Percentiles rank a stretch among this genome's conserved stretches.
These are phyloP conservation scores for Acer saccharum DNA, from an alignment of 345 rosid genomes.

Conservation along the genomic window DNA sequence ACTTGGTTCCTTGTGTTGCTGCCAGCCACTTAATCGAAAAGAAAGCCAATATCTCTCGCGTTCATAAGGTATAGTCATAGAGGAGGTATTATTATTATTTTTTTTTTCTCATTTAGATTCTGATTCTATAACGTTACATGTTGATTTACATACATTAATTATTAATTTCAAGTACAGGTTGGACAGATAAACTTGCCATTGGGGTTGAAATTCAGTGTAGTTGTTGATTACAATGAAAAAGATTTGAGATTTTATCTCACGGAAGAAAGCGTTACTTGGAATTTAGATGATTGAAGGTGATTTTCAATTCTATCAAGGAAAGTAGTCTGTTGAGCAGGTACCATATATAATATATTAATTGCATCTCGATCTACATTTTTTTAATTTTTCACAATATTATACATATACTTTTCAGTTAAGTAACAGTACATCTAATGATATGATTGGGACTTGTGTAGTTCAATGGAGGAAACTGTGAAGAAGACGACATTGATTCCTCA, in stretches of 20 bases:
- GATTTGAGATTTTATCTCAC: constrained; percentile 55
- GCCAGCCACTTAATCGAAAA: constrained; percentile 76
- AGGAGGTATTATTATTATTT: no score
- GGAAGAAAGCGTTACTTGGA: constrained; percentile 77
- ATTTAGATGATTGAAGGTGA: constrained; percentile 92
- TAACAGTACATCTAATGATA: no score
- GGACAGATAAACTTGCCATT: constrained; percentile 74
- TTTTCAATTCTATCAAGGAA: constrained; percentile 85
- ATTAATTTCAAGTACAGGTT: constrained; percentile 39
- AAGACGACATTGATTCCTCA: constrained; percentile 26
- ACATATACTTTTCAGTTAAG: no score
- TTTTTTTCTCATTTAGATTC: no score
- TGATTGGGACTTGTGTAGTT: constrained; percentile 38
- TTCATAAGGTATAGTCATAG: constrained; percentile 56
- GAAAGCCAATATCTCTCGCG: constrained; percentile 66
- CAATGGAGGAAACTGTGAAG: constrained; percentile 25
- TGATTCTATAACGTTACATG: no score
- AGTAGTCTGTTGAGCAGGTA: constrained; percentile 92
- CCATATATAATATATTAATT: neutral
- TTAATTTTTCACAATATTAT: no score
- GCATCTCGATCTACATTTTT: no score
- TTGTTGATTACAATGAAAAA: constrained; percentile 82
- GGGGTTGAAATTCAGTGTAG: constrained; percentile 77
- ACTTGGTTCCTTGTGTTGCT: constrained; percentile 78
- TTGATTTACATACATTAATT: no score